These are phyloP conservation scores for Coniosporium uncinatum DNA, from an alignment of 2,329 filamentous ascomycete genomes.

Conservation along the genomic window DNA sequence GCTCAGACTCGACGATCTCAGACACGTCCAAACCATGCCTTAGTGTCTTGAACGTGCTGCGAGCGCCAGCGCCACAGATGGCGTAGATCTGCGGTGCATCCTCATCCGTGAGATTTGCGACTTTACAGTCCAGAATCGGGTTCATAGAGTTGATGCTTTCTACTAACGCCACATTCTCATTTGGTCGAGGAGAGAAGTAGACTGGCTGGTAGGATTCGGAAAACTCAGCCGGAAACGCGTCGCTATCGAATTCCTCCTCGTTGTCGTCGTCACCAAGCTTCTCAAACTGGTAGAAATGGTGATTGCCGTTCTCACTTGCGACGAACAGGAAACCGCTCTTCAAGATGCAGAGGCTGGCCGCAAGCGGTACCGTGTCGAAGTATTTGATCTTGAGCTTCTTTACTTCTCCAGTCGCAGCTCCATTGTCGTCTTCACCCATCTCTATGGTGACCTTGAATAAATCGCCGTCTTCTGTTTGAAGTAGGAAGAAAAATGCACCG, in stretches of 20 bases:
- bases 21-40: constrained; percentile 92
- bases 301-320: constrained; percentile 87
- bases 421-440: constrained; percentile 77
- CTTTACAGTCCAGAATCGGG: constrained; percentile 84
- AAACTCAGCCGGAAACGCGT: constrained; percentile 69
- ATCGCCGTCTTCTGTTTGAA: constrained; percentile 97
- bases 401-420: constrained; percentile 76
- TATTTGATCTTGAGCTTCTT: constrained; percentile 89
- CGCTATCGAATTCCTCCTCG: constrained; percentile 80
- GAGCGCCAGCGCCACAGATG: constrained; percentile 80
- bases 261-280: constrained; percentile 95
- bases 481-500: constrained; percentile 93
- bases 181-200: constrained; percentile 77
- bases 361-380: constrained; percentile 92
- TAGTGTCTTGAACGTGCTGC: constrained; percentile 85
- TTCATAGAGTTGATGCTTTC: constrained; percentile 88
- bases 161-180: constrained; percentile 79
- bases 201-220: constrained; percentile 52
- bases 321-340: constrained; percentile 96
- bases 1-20: constrained; percentile 90
- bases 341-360: constrained; percentile 82
- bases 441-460: constrained; percentile 95
- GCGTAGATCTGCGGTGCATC: constrained; percentile 97
- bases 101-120: constrained; percentile 85
- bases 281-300: constrained; percentile 95